Conservation (phyloP, 305 asterid genomes). For the Solanum hybrid region DNA sequence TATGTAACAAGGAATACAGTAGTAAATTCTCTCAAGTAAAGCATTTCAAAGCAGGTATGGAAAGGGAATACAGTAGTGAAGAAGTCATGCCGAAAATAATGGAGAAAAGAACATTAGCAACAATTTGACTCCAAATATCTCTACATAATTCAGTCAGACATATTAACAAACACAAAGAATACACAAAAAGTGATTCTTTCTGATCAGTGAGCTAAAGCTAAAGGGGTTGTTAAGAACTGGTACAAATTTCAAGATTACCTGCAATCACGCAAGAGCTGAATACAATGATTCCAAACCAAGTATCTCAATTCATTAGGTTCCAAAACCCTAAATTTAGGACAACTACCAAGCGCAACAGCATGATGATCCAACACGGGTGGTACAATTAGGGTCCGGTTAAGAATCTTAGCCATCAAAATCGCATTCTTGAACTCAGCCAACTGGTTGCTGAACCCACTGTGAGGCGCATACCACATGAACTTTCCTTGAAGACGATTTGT, state of each 20-base stretch:
- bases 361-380: conserved; percentile 95
- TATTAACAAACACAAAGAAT: not conserved
- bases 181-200: not conserved
- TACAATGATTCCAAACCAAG: conserved; percentile 73
- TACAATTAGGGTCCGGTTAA: conserved; percentile 71
- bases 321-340: conserved; percentile 91
- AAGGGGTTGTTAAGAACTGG: not conserved
- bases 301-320: conserved; percentile 62
- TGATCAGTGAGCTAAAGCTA: not conserved
- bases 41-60: not conserved
- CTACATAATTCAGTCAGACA: not conserved
- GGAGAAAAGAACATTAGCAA: not conserved
- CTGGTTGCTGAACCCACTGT: conserved; percentile 97
- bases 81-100: not conserved
- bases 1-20: not conserved
- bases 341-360: conserved; percentile 84
- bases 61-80: not conserved
- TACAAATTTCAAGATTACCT: conserved; percentile 32
- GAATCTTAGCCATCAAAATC: conserved; percentile 54
- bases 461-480: conserved; percentile 89
- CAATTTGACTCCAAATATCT: not conserved
- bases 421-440: conserved; percentile 83
- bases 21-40: not conserved
- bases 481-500: conserved; percentile 13
- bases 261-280: conserved; percentile 49